Evolutionary conservation across 257 asterid genomes (phyloP).

Genomic region (Nicotiana attenuata): DNA sequence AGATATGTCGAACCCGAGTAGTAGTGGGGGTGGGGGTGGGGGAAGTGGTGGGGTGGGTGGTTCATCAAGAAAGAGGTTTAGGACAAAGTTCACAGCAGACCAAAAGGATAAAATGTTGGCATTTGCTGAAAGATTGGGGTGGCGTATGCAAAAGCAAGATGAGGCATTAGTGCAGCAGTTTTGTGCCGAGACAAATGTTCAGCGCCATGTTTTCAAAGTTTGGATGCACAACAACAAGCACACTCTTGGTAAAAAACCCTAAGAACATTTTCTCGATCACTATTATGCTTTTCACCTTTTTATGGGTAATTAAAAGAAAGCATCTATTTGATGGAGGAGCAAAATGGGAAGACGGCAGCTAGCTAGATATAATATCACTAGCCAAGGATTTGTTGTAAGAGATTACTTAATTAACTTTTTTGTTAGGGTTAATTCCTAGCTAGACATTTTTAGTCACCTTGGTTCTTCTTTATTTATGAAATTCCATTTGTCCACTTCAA

Average conservation of each 20-base stretch:
- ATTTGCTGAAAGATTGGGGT: conserved; percentile 46
- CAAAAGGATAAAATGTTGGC: conserved; percentile 51
- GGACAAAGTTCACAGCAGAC: conserved; percentile 49
- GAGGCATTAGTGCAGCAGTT: conserved; percentile 42
- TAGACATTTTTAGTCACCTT: neutral
- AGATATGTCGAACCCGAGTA: conserved; percentile 37
- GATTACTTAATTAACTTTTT: neutral
- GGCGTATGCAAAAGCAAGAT: conserved; percentile 51
- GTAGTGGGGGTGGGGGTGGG: conserved; percentile 35
- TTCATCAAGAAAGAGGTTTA: conserved; percentile 33
- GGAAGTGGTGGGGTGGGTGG: conserved; percentile 17
- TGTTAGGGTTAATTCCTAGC: neutral
- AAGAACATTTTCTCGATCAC: neutral
- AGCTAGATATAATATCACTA: neutral
- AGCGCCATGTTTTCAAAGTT: conserved; percentile 55
- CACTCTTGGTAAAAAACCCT: conserved; percentile 43
- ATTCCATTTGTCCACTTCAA: neutral
- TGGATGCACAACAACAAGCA: conserved; percentile 77
- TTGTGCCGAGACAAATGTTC: conserved; percentile 47
- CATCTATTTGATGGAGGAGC: conserved; percentile 8
- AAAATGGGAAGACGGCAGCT: neutral
- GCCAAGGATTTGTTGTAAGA: conserved; percentile 7
- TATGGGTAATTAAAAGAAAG: neutral
- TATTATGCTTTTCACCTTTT: neutral
- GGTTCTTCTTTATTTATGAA: neutral